Percentiles rank a stretch among this genome's conserved stretches.
Evolutionary conservation across 1,284 basidiomycete species (phyloP).

Genomic region (Gymnopus androsaceus): DNA sequence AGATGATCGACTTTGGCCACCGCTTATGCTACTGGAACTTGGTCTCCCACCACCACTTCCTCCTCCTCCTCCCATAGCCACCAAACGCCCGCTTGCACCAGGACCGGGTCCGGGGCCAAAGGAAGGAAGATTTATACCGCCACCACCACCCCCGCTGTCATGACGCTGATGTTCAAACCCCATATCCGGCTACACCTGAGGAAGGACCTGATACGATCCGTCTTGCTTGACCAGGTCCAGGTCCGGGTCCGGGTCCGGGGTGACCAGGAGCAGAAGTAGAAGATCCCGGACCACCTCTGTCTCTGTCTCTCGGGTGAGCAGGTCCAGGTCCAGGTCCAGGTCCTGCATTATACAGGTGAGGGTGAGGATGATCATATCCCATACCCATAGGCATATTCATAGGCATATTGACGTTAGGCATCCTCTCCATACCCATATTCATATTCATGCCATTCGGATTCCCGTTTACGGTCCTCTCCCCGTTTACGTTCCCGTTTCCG

Average conservation of each 20-base stretch:
- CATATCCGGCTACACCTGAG: no score
- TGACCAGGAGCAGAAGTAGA: neutral
- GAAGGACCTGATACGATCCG: neutral
- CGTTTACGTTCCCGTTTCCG: neutral
- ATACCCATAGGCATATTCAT: neutral
- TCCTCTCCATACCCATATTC: neutral
- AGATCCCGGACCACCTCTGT: neutral
- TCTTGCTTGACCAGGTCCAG: slow-evolving; percentile 1
- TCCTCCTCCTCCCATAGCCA: neutral
- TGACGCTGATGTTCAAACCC: neutral
- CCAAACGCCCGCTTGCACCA: neutral
- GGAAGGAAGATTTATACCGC: neutral
- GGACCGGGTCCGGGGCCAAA: neutral
- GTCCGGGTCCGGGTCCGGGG: no score
- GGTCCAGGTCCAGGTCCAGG: neutral
- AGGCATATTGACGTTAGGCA: neutral
- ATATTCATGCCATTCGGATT: neutral
- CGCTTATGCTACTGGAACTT: neutral
- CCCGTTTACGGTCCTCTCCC: neutral
- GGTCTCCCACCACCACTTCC: neutral
- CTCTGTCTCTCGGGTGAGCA: neutral
- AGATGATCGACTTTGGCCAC: neutral
- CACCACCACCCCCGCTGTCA: no score
- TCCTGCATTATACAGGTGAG: neutral
- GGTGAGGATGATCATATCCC: neutral